Conservation (phyloP, 148 eudicot genomes). For the Salicornia ramosissima region DNA sequence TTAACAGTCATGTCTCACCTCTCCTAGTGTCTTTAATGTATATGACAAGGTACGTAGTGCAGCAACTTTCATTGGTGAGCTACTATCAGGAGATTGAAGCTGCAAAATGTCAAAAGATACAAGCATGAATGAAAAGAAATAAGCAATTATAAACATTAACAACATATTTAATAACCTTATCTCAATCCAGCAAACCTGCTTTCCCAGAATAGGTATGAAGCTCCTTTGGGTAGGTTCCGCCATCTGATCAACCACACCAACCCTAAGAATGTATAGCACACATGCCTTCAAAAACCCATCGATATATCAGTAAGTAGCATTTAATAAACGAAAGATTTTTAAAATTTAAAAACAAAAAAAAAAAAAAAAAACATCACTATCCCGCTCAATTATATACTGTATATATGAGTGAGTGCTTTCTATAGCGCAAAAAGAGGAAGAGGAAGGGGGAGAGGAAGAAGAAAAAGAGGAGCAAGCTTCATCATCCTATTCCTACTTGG, state of each 20-base stretch:
- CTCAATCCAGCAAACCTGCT: conserved; percentile 58
- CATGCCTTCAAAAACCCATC: conserved; percentile 76
- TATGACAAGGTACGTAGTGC: conserved; percentile 84
- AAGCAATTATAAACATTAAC: conserved; percentile 4
- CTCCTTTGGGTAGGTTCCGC: conserved; percentile 96
- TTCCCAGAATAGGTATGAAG: conserved; percentile 72
- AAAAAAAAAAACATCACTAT: neutral
- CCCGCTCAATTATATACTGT: neutral
- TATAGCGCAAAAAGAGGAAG: neutral
- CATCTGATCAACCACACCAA: conserved; percentile 94
- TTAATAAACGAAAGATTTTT: neutral
- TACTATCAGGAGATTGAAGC: conserved; percentile 76
- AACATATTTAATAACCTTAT: neutral
- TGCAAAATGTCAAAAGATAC: conserved; percentile 35
- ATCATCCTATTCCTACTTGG: neutral
- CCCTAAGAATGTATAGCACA: conserved; percentile 90
- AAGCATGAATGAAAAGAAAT: conserved; percentile 3
- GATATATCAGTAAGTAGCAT: conserved; percentile 30
- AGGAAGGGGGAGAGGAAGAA: no score
- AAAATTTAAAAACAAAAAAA: no score
- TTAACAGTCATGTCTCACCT: conserved; percentile 42
- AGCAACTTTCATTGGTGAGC: conserved; percentile 74
- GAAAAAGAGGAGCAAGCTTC: neutral
- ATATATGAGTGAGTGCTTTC: conserved; percentile 7
- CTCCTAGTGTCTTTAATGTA: conserved; percentile 82